phyloP scores from a whole-genome alignment of 169 alveolate species.

The Cardiosporidium cionae region DNA sequence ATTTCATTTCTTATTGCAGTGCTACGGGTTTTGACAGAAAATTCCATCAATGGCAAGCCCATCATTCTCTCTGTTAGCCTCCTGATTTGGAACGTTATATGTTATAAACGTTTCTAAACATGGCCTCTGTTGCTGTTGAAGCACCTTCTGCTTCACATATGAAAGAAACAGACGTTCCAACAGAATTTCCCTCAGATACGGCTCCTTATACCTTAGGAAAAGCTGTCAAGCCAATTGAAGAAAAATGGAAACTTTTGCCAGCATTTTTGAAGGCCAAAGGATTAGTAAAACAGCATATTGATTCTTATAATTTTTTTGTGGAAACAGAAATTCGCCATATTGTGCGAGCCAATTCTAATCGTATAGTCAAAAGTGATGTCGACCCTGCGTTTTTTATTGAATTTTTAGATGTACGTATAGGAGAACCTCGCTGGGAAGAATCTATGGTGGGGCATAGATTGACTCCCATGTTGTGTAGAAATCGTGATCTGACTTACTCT shows the following conservation, averaged over 20 bases:
- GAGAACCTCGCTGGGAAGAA: slow-evolving; percentile 76
- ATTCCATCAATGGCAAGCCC: no score
- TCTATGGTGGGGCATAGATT: slow-evolving; percentile 53
- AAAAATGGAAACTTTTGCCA: slow-evolving; percentile 82
- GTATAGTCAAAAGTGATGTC: slow-evolving; percentile 54
- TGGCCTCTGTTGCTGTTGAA: no score
- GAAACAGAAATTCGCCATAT: slow-evolving; percentile 72
- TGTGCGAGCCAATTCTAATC: slow-evolving; percentile 72
- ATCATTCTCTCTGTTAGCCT: no score
- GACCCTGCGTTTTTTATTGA: slow-evolving; percentile 66
- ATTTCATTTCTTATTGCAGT: no score
- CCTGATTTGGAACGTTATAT: no score
- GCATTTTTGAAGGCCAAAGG: slow-evolving; percentile 79
- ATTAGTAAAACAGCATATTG: slow-evolving; percentile 83
- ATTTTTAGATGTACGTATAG: slow-evolving; percentile 71
- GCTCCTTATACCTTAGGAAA: background rate
- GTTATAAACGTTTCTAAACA: no score
- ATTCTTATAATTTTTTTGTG: slow-evolving; percentile 76
- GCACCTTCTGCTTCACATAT: no score
- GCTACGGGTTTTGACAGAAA: no score
- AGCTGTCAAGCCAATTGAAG: slow-evolving; percentile 29
- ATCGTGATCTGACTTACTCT: slow-evolving; percentile 92
- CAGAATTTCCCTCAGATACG: no score
- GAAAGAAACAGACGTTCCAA: no score
- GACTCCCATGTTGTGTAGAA: slow-evolving; percentile 94